A percentile compares a stretch with the other conserved stretches of the same genome.
These are phyloP conservation scores for Fagus crenata DNA, from an alignment of 306 rosid genomes.

Conservation along the genomic window DNA sequence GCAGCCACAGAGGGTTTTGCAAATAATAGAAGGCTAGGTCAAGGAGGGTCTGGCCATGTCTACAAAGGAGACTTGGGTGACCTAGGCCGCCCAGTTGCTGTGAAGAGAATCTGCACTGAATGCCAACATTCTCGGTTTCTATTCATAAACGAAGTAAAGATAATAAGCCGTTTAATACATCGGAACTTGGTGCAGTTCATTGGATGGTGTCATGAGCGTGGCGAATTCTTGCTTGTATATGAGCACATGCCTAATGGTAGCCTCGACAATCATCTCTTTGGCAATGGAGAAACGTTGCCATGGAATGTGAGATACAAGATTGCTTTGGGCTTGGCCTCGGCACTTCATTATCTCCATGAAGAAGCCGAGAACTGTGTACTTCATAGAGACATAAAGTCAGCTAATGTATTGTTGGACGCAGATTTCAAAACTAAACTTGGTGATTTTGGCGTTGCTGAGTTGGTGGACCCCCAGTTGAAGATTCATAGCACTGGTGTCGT, in stretches of 20 bases:
- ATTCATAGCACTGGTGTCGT: constrained; percentile 41
- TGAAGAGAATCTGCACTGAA: constrained; percentile 48
- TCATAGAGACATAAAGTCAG: constrained; percentile 60
- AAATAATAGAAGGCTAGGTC: constrained; percentile 41
- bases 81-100: constrained; percentile 42
- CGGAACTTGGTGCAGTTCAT: constrained; percentile 52
- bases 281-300: constrained; percentile 30
- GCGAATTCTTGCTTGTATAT: constrained; percentile 44
- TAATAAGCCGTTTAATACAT: constrained; percentile 56
- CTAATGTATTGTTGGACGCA: constrained; percentile 47
- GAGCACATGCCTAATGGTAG: constrained; percentile 55
- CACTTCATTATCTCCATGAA: constrained; percentile 58
- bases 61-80: constrained; percentile 43
- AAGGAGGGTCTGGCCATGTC: constrained; percentile 61
- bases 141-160: constrained; percentile 47
- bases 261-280: constrained; percentile 48
- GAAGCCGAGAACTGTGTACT: constrained; percentile 53
- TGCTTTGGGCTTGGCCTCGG: constrained; percentile 40
- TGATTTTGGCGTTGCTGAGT: constrained; percentile 57
- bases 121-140: constrained; percentile 37
- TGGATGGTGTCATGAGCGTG: constrained; percentile 59
- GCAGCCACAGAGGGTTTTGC: constrained; percentile 47
- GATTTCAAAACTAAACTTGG: constrained; percentile 50
- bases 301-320: constrained; percentile 48
- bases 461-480: constrained; percentile 43